Percentiles rank a stretch among this genome's conserved stretches.
Conservation (phyloP, 352 stramenopile genomes). For the Phytophthora fragariaefolia region DNA sequence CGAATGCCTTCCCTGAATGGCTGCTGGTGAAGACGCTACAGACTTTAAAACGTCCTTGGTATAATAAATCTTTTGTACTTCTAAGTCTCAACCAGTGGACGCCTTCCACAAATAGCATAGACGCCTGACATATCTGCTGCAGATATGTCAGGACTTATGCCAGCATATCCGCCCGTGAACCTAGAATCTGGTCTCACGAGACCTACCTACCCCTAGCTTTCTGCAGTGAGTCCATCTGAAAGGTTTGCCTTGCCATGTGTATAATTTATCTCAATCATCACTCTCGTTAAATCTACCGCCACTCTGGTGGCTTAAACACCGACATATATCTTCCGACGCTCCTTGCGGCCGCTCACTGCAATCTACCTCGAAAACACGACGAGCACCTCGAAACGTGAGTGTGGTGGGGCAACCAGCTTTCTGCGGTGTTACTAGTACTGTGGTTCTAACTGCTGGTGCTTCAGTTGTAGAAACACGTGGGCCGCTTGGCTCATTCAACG, state of each 20-base stretch:
- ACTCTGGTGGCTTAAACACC: not conserved
- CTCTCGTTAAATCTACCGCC: not conserved
- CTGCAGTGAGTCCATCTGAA: slow-evolving; percentile 14
- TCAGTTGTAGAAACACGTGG: not conserved
- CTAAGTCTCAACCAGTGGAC: not conserved
- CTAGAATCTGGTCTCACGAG: slow-evolving; percentile 8
- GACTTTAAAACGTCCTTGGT: too few species aligned
- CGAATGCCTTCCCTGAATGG: too few species aligned
- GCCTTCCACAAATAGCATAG: slow-evolving; percentile 9
- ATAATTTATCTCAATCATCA: slow-evolving; percentile 14
- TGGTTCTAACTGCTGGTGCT: not conserved
- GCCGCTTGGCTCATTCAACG: not conserved
- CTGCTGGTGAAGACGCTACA: too few species aligned
- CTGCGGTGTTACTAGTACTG: not conserved
- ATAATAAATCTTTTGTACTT: too few species aligned
- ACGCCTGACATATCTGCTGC: slow-evolving; percentile 2
- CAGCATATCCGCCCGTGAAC: not conserved
- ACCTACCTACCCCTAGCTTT: slow-evolving; percentile 5
- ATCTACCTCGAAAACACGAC: not conserved
- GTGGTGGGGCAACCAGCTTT: not conserved
- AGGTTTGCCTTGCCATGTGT: slow-evolving; percentile 2
- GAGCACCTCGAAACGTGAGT: too few species aligned
- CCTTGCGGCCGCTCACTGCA: not conserved
- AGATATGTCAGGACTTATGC: slow-evolving; percentile 1
- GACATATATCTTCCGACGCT: slow-evolving; percentile 1